These are phyloP conservation scores for Sutorius australiensis DNA, from an alignment of 768 basidiomycete genomes.

Conservation along the genomic window DNA sequence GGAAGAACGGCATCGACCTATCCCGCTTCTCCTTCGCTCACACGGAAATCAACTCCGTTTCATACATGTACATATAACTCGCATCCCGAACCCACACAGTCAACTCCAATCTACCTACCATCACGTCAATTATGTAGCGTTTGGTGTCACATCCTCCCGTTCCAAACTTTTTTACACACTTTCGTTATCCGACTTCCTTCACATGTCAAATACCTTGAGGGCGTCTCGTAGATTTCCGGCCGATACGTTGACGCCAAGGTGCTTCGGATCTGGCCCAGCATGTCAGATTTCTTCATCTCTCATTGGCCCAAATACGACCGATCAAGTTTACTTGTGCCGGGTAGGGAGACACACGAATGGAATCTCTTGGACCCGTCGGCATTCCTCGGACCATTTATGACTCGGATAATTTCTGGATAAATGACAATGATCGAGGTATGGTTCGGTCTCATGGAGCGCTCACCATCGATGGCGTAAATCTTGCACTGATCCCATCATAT, in stretches of 20 bases:
- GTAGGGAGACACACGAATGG: constrained; percentile 1
- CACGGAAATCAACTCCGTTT: constrained; percentile 5
- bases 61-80: not conserved
- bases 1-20: constrained; percentile 3
- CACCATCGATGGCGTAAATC: constrained; percentile 11
- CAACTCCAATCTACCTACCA: not conserved
- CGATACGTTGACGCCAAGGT: constrained; percentile 27
- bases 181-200: constrained; percentile 42
- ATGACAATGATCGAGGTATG: constrained; percentile 5
- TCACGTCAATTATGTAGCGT: constrained; percentile 28
- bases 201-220: constrained; percentile 40
- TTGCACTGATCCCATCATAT: not conserved
- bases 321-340: not conserved
- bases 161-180: constrained; percentile 26
- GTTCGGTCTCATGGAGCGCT: not conserved
- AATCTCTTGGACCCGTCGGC: constrained; percentile 1
- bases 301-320: not conserved
- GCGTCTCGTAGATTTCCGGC: constrained; percentile 19
- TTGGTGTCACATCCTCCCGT: constrained; percentile 44
- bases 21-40: constrained; percentile 13
- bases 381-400: constrained; percentile 3
- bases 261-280: constrained; percentile 45
- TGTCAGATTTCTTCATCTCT: constrained; percentile 4
- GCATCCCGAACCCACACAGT: not conserved
- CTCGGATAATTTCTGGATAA: too few species aligned